These are phyloP conservation scores for Mycotypha africana DNA, from an alignment of 371 early-diverging fungal genomes.

Conservation along the genomic window DNA sequence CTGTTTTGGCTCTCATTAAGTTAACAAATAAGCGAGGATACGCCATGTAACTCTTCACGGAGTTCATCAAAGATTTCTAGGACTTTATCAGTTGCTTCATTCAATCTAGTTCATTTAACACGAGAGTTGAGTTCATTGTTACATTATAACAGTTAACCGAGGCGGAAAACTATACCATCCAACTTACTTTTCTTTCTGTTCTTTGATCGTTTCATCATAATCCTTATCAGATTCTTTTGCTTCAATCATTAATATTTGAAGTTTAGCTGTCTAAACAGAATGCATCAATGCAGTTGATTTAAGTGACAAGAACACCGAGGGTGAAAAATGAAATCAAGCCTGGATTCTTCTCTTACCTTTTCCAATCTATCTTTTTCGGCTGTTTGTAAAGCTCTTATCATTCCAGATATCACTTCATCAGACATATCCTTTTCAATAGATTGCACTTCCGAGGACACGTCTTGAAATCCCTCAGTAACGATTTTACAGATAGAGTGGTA, in stretches of 20 bases:
- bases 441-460: slow-evolving; percentile 37
- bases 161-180: too few species aligned
- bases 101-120: slow-evolving; percentile 4
- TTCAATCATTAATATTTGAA: slow-evolving; percentile 37
- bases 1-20: too few species aligned
- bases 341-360: slow-evolving; percentile 12
- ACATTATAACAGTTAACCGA: too few species aligned
- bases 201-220: slow-evolving; percentile 29
- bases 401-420: slow-evolving; percentile 18
- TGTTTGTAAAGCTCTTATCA: slow-evolving; percentile 30
- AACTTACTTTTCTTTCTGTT: slow-evolving; percentile 22
- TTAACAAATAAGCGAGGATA: slow-evolving; percentile 20
- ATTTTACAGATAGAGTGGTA: slow-evolving; percentile 40
- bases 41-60: slow-evolving; percentile 32
- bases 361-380: slow-evolving; percentile 35
- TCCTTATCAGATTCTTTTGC: slow-evolving; percentile 35
- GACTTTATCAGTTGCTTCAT: slow-evolving; percentile 14
- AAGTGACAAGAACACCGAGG: too few species aligned
- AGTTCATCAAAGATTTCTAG: slow-evolving; percentile 39
- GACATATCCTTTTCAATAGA: slow-evolving; percentile 21
- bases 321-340: too few species aligned
- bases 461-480: slow-evolving; percentile 45
- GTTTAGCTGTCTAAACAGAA: slow-evolving; percentile 19
- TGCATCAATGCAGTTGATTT: too few species aligned
- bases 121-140: neutral